These are phyloP conservation scores for Cercospora sojina DNA, from an alignment of 2,329 filamentous ascomycete species.

Conservation along the genomic window DNA sequence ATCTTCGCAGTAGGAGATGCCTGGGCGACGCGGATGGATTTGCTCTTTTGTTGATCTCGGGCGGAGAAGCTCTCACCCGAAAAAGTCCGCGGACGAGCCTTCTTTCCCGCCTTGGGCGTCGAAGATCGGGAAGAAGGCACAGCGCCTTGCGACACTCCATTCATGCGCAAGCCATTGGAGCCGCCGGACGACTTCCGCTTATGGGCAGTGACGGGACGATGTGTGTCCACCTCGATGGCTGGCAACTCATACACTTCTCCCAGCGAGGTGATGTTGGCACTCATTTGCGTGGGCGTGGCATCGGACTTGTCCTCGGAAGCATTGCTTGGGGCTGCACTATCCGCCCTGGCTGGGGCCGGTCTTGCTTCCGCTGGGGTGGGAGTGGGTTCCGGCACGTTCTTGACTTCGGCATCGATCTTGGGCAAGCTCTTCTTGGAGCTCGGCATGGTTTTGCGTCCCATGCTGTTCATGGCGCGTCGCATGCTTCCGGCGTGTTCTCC, in stretches of 20 bases:
- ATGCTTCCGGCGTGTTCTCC: constrained; percentile 44
- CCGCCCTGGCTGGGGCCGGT: not conserved
- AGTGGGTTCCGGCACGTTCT: constrained; percentile 3
- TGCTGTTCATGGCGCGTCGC: constrained; percentile 40
- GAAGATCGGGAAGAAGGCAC: constrained; percentile 10
- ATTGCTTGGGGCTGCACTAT: constrained; percentile 7
- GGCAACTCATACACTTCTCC: constrained; percentile 32
- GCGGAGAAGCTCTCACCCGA: constrained; percentile 19
- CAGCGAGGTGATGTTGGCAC: constrained; percentile 8
- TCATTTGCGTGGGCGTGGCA: not conserved
- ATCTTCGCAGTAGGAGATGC: not conserved
- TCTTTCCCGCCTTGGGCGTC: constrained; percentile 13
- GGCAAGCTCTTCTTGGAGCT: constrained; percentile 29
- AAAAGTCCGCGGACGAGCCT: constrained; percentile 32
- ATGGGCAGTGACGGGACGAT: constrained; percentile 31
- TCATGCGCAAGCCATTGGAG: constrained; percentile 37
- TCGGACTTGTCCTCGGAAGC: constrained; percentile 5
- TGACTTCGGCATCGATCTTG: constrained; percentile 26
- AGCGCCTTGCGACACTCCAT: constrained; percentile 29
- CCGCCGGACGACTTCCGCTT: constrained; percentile 23
- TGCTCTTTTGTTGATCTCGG: constrained; percentile 16
- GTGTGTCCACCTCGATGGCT: constrained; percentile 20
- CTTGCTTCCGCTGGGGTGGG: not conserved
- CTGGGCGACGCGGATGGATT: not conserved
- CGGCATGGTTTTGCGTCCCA: constrained; percentile 32